phyloP scores from a whole-genome alignment of 2,329 filamentous ascomycete species.

The Domatiomyces globalis region DNA sequence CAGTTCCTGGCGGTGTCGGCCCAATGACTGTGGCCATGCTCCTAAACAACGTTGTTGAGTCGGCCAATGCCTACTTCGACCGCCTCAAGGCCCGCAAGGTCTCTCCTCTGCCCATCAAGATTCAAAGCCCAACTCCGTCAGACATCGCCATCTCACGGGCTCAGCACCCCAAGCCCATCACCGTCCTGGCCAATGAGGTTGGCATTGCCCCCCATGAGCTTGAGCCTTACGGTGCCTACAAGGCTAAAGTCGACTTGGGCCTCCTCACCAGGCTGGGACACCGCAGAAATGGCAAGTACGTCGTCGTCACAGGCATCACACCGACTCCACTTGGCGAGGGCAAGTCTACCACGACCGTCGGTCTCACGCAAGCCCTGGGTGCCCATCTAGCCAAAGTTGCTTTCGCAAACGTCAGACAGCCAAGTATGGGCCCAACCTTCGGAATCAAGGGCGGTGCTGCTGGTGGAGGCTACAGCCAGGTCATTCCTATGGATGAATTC shows the following conservation, averaged over 20 bases:
- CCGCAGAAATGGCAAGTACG: conserved; percentile 75
- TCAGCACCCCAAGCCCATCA: conserved; percentile 86
- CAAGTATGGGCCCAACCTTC: conserved; percentile 93
- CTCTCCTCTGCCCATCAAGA: conserved; percentile 66
- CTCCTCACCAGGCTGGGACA: conserved; percentile 74
- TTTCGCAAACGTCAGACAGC: conserved; percentile 94
- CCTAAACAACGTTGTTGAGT: conserved; percentile 83
- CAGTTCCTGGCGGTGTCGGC: conserved; percentile 89
- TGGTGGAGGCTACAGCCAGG: conserved; percentile 94
- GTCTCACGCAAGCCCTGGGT: conserved; percentile 80
- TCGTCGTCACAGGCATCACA: conserved; percentile 89
- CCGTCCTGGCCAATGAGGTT: conserved; percentile 66
- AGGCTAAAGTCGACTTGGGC: conserved; percentile 82
- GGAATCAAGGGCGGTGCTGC: conserved; percentile 98
- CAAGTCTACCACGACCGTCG: conserved; percentile 96
- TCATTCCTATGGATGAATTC: conserved; percentile 99
- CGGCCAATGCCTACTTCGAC: conserved; percentile 68
- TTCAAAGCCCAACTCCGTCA: conserved; percentile 72
- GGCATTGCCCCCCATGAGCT: conserved; percentile 81
- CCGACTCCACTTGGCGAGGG: conserved; percentile 93
- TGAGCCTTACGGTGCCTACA: conserved; percentile 87
- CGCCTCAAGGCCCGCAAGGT: conserved; percentile 67
- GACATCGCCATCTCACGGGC: conserved; percentile 85
- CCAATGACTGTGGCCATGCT: conserved; percentile 99
- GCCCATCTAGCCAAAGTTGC: conserved; percentile 75